Evolutionary conservation across 2,329 filamentous ascomycete species (phyloP).

Genomic region (Diaporthe citriasiana): DNA sequence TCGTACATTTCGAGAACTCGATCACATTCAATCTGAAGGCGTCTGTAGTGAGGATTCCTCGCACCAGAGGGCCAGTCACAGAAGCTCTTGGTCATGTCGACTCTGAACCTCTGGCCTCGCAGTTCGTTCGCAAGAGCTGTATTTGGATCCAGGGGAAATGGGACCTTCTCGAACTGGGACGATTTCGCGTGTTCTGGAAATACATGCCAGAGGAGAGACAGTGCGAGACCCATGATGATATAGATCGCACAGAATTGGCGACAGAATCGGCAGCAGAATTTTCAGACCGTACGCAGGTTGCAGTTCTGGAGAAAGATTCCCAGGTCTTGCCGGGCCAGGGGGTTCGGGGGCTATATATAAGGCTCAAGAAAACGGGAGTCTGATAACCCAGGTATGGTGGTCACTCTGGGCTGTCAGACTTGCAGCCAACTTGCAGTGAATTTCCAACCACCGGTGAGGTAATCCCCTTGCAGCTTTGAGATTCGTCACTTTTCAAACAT

Average conservation of each 20-base stretch:
- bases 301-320: not conserved
- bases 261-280: not conserved
- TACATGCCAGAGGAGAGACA: not conserved
- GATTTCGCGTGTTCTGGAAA: not conserved
- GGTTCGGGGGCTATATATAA: not conserved
- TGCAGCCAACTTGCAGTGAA: constrained; percentile 11
- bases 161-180: not conserved
- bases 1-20: constrained; percentile 35
- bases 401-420: not conserved
- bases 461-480: constrained; percentile 11
- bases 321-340: not conserved
- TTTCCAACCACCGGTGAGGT: constrained; percentile 11
- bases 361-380: not conserved
- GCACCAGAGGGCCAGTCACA: constrained; percentile 33
- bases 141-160: constrained; percentile 9
- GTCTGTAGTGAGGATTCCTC: constrained; percentile 25
- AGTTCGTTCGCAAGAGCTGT: constrained; percentile 38
- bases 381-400: not conserved
- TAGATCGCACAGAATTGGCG: not conserved
- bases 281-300: not conserved
- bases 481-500: not conserved
- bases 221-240: constrained; percentile 27
- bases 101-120: constrained; percentile 37
- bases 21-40: constrained; percentile 32
- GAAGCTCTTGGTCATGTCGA: constrained; percentile 42